Conservation (phyloP, 2,329 filamentous ascomycete genomes). For the Pseudocercospora macadamiae region DNA sequence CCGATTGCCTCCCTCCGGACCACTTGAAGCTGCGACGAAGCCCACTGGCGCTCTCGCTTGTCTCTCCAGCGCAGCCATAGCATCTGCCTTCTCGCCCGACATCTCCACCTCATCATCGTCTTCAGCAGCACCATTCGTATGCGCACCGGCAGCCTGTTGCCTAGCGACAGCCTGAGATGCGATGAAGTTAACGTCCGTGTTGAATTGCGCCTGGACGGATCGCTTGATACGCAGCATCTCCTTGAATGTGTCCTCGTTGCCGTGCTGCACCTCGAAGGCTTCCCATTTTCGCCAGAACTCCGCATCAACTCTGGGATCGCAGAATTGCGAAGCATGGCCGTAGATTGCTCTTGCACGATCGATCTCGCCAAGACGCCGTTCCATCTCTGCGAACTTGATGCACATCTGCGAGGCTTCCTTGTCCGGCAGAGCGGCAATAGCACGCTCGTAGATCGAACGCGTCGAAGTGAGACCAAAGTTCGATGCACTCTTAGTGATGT, state of each 20-base stretch:
- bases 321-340: constrained; percentile 95
- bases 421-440: constrained; percentile 91
- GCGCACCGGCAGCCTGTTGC: constrained; percentile 56
- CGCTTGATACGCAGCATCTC: constrained; percentile 98
- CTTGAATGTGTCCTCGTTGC: constrained; percentile 99
- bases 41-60: constrained; percentile 86
- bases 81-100: constrained; percentile 65
- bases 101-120: constrained; percentile 47
- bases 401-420: constrained; percentile 96
- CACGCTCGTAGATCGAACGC: constrained; percentile 91
- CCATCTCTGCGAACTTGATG: constrained; percentile 97
- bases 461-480: constrained; percentile 97
- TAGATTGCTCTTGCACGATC: constrained; percentile 95
- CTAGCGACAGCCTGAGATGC: constrained; percentile 91
- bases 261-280: constrained; percentile 93
- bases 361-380: constrained; percentile 86
- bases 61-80: constrained; percentile 86
- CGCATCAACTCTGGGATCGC: constrained; percentile 86
- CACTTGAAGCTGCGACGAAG: constrained; percentile 83
- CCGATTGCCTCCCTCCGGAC: constrained; percentile 39
- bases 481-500: constrained; percentile 97
- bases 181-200: constrained; percentile 98
- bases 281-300: constrained; percentile 98
- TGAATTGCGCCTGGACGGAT: constrained; percentile 96
- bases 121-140: constrained; percentile 45